Conservation (phyloP, 768 basidiomycete species). For the Russula griseocarnosa region DNA sequence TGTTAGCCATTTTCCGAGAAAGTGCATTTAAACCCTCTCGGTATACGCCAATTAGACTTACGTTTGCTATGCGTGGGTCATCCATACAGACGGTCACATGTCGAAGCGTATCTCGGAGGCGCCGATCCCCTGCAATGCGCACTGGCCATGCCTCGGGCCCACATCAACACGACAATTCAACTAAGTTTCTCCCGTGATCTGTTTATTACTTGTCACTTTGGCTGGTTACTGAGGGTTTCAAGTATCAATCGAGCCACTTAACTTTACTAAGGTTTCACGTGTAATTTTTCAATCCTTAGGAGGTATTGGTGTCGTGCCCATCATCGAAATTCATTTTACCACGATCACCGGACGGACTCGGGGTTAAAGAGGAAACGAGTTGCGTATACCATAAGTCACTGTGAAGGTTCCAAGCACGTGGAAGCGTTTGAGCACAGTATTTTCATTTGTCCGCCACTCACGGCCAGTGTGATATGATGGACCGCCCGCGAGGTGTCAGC, state of each 20-base stretch:
- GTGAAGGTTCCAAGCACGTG: not conserved
- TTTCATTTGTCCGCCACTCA: no score
- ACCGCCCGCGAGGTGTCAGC: not conserved
- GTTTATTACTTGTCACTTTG: not conserved
- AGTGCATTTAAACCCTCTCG: not conserved
- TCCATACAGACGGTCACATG: slow-evolving; percentile 15
- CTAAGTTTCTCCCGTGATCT: not conserved
- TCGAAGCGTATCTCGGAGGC: not conserved
- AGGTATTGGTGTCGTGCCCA: not conserved
- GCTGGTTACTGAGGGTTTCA: not conserved
- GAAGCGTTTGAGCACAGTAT: no score
- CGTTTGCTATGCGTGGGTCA: not conserved
- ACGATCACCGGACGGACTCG: slow-evolving; percentile 9
- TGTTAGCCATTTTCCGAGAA: slow-evolving; percentile 4
- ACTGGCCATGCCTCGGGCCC: slow-evolving; percentile 5
- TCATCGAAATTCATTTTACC: not conserved
- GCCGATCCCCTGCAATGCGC: slow-evolving; percentile 13
- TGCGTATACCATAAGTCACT: not conserved
- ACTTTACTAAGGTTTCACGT: not conserved
- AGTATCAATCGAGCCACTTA: not conserved
- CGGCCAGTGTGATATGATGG: not conserved
- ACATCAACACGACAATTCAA: not conserved
- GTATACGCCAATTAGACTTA: not conserved
- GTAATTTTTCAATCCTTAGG: not conserved
- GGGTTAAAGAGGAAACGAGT: not conserved